These are phyloP conservation scores for Microcyclospora tardicrescens DNA, from an alignment of 2,329 filamentous ascomycete species.

Conservation along the genomic window DNA sequence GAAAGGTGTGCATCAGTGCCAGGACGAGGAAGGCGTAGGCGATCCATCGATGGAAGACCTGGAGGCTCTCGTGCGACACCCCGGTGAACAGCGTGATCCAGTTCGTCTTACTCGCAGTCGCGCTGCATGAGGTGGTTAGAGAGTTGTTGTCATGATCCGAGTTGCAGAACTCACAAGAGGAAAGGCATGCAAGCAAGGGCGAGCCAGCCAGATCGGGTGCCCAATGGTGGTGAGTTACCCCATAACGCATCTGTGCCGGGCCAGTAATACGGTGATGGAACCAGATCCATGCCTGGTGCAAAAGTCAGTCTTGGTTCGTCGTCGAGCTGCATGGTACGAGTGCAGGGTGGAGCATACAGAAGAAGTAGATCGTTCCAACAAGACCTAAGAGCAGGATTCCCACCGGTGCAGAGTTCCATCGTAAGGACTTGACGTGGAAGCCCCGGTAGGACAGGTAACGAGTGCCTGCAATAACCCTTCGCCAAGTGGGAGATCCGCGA, in stretches of 20 bases:
- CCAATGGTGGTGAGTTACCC: slow-evolving; percentile 41
- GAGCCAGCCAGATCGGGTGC: slow-evolving; percentile 41
- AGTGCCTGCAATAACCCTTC: slow-evolving; percentile 22
- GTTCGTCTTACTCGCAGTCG: slow-evolving; percentile 37
- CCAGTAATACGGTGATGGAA: slow-evolving; percentile 44
- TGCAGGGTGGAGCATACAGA: slow-evolving; percentile 20
- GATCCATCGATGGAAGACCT: slow-evolving; percentile 43
- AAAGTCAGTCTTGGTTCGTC: no score
- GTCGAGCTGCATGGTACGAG: no score
- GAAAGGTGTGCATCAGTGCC: slow-evolving; percentile 46
- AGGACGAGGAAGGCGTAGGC: slow-evolving; percentile 45
- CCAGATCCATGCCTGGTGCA: slow-evolving; percentile 2
- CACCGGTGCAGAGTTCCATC: slow-evolving; percentile 33
- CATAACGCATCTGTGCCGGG: slow-evolving; percentile 31
- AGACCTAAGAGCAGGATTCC: slow-evolving; percentile 31
- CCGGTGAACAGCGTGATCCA: slow-evolving; percentile 42
- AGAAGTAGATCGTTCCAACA: slow-evolving; percentile 35
- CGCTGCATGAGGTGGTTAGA: not conserved
- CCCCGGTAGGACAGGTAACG: slow-evolving; percentile 32
- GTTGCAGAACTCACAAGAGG: slow-evolving; percentile 22
- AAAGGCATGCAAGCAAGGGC: slow-evolving; percentile 40
- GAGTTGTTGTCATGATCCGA: no score
- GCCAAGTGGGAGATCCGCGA: slow-evolving; percentile 1
- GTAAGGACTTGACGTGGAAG: slow-evolving; percentile 22
- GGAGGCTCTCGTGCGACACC: slow-evolving; percentile 44